These are phyloP conservation scores for Ilex paraguariensis DNA, from an alignment of 305 asterid genomes.

Conservation along the genomic window DNA sequence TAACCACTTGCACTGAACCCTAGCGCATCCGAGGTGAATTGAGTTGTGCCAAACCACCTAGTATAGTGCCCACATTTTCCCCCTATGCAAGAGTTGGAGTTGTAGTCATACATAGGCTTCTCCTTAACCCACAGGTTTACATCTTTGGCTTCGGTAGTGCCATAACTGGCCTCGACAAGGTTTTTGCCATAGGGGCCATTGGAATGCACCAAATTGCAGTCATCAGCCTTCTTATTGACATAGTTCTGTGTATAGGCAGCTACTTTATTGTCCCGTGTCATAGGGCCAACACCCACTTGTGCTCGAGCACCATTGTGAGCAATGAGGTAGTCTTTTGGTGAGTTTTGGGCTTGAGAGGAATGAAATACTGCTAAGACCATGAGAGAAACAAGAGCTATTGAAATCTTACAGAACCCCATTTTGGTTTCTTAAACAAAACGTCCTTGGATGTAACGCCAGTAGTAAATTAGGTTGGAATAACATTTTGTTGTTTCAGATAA, in stretches of 20 bases:
- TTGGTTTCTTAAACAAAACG: too few relatives aligned
- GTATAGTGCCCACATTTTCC: constrained; percentile 51
- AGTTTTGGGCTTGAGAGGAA: too few relatives aligned
- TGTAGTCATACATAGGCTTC: constrained; percentile 28
- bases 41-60: constrained; percentile 54
- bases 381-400: too few relatives aligned
- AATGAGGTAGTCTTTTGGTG: constrained; percentile 6
- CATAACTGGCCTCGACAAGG: constrained; percentile 40
- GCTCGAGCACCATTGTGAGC: constrained; percentile 47
- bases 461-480: too few relatives aligned
- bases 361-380: too few relatives aligned
- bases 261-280: constrained; percentile 43
- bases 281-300: constrained; percentile 33
- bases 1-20: constrained; percentile 44
- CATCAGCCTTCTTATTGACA: constrained; percentile 31
- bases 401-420: too few relatives aligned
- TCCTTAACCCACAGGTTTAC: constrained; percentile 39
- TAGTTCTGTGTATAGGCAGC: constrained; percentile 41
- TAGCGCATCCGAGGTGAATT: constrained; percentile 37
- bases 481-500: too few relatives aligned
- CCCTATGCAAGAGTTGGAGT: constrained; percentile 21
- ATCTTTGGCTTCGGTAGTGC: constrained; percentile 29
- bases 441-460: too few relatives aligned
- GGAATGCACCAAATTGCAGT: constrained; percentile 49
- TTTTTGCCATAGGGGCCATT: constrained; percentile 57